Conservation (phyloP, 2,329 filamentous ascomycete genomes). For the Fusarium guadeloupense region DNA sequence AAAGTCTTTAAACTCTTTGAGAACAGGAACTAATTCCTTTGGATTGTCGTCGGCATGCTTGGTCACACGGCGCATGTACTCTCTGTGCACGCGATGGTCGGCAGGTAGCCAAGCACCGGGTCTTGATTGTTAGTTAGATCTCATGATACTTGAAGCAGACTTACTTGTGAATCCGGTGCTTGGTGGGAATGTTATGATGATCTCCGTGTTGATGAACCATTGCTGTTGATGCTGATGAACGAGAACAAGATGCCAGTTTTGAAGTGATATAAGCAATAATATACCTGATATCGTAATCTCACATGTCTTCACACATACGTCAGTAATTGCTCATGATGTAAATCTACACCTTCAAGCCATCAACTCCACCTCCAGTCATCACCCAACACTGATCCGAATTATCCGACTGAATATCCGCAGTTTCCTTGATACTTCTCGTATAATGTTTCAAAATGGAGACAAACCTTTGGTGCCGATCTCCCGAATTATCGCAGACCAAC, state of each 20-base stretch:
- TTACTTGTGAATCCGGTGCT: slow-evolving; percentile 58
- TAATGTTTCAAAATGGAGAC: not conserved
- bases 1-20: slow-evolving; percentile 71
- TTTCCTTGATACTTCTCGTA: slow-evolving; percentile 8
- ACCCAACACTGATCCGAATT: slow-evolving; percentile 11
- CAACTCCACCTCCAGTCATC: slow-evolving; percentile 11
- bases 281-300: not conserved
- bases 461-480: slow-evolving; percentile 24
- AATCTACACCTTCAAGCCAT: not conserved
- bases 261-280: too few relatives aligned
- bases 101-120: slow-evolving; percentile 70
- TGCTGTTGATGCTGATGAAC: too few relatives aligned
- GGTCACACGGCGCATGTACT: slow-evolving; percentile 69
- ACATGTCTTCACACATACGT: slow-evolving; percentile 17
- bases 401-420: slow-evolving; percentile 6
- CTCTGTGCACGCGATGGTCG: slow-evolving; percentile 68
- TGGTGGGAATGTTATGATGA: slow-evolving; percentile 60
- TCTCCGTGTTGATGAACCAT: slow-evolving; percentile 63
- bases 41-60: slow-evolving; percentile 62
- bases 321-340: slow-evolving; percentile 38
- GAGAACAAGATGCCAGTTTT: too few relatives aligned
- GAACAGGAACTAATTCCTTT: slow-evolving; percentile 64
- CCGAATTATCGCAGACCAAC: slow-evolving; percentile 7
- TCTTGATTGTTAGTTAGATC: slow-evolving; percentile 44
- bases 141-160: slow-evolving; percentile 13